Conservation (phyloP, 768 basidiomycete genomes). For the Tylopilus balloui region DNA sequence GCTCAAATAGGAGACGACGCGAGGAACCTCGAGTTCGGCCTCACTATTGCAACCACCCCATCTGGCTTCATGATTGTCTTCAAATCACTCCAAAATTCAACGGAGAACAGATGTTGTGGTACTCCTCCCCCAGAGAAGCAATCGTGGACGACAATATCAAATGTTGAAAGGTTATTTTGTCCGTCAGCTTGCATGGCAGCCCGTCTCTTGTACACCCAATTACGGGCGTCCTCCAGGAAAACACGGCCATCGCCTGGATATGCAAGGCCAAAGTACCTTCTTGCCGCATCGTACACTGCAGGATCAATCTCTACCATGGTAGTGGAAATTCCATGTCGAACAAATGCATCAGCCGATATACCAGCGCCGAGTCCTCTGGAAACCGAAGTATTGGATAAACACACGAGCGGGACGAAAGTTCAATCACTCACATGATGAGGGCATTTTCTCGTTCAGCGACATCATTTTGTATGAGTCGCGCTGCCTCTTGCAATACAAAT, state of each 20-base stretch:
- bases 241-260: conserved; percentile 56
- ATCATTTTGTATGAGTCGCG: conserved; percentile 51
- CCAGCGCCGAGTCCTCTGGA: conserved; percentile 85
- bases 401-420: conserved; percentile 5
- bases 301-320: conserved; percentile 94
- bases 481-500: conserved; percentile 86
- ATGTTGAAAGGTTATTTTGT: conserved; percentile 25
- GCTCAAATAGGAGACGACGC: neutral
- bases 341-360: conserved; percentile 72
- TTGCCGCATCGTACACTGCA: conserved; percentile 80
- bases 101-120: conserved; percentile 77
- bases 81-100: conserved; percentile 78
- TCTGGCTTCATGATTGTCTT: conserved; percentile 59
- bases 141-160: conserved; percentile 81
- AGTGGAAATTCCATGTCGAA: conserved; percentile 60
- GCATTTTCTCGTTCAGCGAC: conserved; percentile 45
- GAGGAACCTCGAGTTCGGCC: conserved; percentile 24
- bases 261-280: conserved; percentile 73
- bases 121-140: conserved; percentile 94
- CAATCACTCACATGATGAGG: conserved; percentile 60
- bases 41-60: conserved; percentile 78
- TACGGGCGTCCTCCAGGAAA: conserved; percentile 73
- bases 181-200: conserved; percentile 23
- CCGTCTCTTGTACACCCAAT: conserved; percentile 52
- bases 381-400: conserved; percentile 1